Evolutionary conservation across 208 protist species (phyloP).

Genomic region (Trypanosoma theileri): DNA sequence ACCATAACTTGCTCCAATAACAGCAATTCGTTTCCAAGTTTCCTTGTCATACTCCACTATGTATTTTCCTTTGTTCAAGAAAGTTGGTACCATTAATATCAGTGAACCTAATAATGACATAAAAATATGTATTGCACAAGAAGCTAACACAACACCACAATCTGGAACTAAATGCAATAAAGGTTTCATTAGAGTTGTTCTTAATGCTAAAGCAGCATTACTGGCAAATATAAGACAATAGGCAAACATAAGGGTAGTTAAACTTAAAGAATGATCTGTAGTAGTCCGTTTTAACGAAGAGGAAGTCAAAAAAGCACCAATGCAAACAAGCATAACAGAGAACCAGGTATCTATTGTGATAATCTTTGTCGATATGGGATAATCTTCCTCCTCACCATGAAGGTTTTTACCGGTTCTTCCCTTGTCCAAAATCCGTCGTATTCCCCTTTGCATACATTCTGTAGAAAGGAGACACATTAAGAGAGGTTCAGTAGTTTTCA

Average conservation of each 20-base stretch:
- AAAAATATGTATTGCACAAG: slow-evolving; percentile 9
- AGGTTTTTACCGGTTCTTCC: neutral
- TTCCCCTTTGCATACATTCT: slow-evolving; percentile 14
- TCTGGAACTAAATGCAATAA: slow-evolving; percentile 9
- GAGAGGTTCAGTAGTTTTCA: slow-evolving; percentile 22
- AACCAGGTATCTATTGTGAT: slow-evolving; percentile 12
- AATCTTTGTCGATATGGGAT: neutral
- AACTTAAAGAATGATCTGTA: neutral
- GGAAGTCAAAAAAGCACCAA: slow-evolving; percentile 20
- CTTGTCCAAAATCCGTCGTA: neutral
- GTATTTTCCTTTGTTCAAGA: slow-evolving; percentile 5
- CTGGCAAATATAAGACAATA: slow-evolving; percentile 24
- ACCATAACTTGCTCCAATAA: slow-evolving; percentile 17
- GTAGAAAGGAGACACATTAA: slow-evolving; percentile 25
- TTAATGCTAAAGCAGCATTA: slow-evolving; percentile 18
- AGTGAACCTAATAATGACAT: slow-evolving; percentile 7
- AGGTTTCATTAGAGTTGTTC: slow-evolving; percentile 24
- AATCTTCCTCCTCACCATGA: neutral
- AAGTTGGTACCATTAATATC: neutral
- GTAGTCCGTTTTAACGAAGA: slow-evolving; percentile 10
- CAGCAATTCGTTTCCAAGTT: slow-evolving; percentile 8
- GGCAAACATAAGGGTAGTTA: slow-evolving; percentile 7
- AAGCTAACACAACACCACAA: slow-evolving; percentile 1
- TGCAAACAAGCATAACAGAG: slow-evolving; percentile 21
- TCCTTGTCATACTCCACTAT: slow-evolving; percentile 4